A percentile compares a stretch with the other conserved stretches of the same genome.
These are phyloP conservation scores for Eremochloa ophiuroides DNA, from an alignment of 176 grass and related monocot species.

Conservation along the genomic window DNA sequence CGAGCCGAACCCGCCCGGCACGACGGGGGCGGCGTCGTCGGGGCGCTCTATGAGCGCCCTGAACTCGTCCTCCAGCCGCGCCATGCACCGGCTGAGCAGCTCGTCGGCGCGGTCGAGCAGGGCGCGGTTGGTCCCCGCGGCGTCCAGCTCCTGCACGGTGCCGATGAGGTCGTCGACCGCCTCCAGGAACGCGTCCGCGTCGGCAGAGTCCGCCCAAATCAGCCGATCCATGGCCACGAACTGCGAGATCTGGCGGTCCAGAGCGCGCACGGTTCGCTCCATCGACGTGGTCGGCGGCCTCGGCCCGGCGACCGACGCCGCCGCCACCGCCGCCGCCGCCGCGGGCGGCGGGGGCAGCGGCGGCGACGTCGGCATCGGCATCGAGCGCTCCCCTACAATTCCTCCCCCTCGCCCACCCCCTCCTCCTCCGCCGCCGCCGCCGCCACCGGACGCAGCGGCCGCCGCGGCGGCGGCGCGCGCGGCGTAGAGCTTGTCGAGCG, in stretches of 20 bases:
- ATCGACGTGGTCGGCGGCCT: slow-evolving; percentile 44
- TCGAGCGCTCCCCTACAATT: slow-evolving; percentile 22
- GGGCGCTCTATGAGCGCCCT: slow-evolving; percentile 81
- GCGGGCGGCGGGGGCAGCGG: slow-evolving; percentile 17
- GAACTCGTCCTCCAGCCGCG: slow-evolving; percentile 86
- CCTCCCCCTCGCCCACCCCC: background rate
- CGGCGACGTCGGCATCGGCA: slow-evolving; percentile 36
- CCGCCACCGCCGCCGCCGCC: background rate
- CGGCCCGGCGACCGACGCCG: background rate
- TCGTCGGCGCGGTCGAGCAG: slow-evolving; percentile 88
- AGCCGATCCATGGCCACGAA: slow-evolving; percentile 62
- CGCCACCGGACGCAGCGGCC: background rate
- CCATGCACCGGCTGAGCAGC: slow-evolving; percentile 85
- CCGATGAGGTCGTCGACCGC: slow-evolving; percentile 81
- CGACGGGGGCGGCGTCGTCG: slow-evolving; percentile 53
- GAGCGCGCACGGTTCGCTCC: slow-evolving; percentile 78
- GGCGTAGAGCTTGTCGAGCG: slow-evolving; percentile 80
- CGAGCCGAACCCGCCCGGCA: slow-evolving; percentile 42
- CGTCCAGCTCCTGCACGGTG: slow-evolving; percentile 82
- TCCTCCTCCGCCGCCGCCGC: background rate
- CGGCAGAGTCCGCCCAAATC: slow-evolving; percentile 72
- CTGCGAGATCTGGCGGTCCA: slow-evolving; percentile 94
- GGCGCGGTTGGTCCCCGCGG: slow-evolving; percentile 52
- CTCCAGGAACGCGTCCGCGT: slow-evolving; percentile 78
- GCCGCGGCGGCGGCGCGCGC: slow-evolving; percentile 24